Conservation (phyloP, 23 red algal genomes). For the Gracilaria domingensis region DNA sequence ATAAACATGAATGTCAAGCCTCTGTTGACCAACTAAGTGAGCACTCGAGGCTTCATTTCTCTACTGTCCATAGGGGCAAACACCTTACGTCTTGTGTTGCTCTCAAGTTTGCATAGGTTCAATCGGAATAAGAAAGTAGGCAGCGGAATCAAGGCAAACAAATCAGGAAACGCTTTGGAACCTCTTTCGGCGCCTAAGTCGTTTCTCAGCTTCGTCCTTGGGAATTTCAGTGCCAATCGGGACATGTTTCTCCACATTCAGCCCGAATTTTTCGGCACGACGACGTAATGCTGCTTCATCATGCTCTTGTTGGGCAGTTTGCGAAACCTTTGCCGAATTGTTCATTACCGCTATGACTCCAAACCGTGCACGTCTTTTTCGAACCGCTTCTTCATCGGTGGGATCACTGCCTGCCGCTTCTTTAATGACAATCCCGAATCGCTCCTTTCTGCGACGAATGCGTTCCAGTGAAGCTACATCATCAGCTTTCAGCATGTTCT, state of each 20-base stretch:
- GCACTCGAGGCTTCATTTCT: not conserved
- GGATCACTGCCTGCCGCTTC: not conserved
- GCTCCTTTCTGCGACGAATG: constrained; percentile 20
- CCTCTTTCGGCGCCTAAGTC: constrained; percentile 47
- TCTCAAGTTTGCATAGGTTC: constrained; percentile 1
- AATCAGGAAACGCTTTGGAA: constrained; percentile 48
- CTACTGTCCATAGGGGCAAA: no score
- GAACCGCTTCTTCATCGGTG: constrained; percentile 37
- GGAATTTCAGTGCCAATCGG: not conserved
- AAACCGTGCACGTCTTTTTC: constrained; percentile 49
- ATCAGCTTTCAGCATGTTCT: not conserved
- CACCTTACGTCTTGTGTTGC: not conserved
- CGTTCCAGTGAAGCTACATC: constrained; percentile 5
- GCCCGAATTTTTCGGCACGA: constrained; percentile 48
- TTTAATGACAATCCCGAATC: constrained; percentile 25
- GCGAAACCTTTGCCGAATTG: constrained; percentile 17
- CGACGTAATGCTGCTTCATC: constrained; percentile 26
- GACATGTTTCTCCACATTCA: not conserved
- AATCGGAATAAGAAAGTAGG: constrained; percentile 8
- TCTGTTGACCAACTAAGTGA: not conserved
- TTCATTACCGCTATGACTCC: not conserved
- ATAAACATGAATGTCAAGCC: not conserved
- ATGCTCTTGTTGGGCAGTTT: not conserved
- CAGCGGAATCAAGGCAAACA: not conserved
- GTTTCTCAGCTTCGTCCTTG: constrained; percentile 45